Evolutionary conservation across 202 grass and related monocot genomes (phyloP).

Genomic region (Dendrocalamus latiflorus): DNA sequence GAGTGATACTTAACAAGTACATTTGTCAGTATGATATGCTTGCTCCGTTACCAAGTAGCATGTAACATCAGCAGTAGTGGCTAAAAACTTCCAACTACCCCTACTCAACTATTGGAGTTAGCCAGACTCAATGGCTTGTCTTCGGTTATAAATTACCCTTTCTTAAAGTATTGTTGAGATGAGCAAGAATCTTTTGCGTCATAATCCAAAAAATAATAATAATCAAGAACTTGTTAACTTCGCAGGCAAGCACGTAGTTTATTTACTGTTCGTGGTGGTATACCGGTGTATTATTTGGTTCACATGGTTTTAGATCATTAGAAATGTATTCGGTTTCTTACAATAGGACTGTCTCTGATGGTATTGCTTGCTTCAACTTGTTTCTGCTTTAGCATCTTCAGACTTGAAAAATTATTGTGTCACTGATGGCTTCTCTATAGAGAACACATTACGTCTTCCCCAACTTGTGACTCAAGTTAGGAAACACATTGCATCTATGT

Average conservation of each 20-base stretch:
- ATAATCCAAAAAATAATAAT: not conserved
- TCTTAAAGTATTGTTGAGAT: not conserved
- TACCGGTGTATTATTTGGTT: not conserved
- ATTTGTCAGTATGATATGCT: slow-evolving; percentile 14
- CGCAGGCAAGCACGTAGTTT: not conserved
- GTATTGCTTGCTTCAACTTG: not conserved
- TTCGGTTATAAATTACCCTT: not conserved
- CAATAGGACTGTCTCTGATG: not conserved
- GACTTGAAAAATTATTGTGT: not conserved
- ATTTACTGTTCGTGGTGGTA: not conserved
- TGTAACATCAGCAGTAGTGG: not conserved
- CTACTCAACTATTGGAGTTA: not conserved
- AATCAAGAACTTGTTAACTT: not conserved
- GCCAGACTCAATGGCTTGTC: not conserved
- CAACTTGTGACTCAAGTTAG: not conserved
- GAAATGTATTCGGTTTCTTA: not conserved
- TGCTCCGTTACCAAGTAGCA: slow-evolving; percentile 27
- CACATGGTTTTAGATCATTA: not conserved
- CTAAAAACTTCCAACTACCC: not conserved
- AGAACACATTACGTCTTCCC: not conserved
- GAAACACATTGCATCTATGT: not conserved
- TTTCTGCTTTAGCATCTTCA: not conserved
- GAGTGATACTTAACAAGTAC: too few relatives aligned
- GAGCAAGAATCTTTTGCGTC: not conserved
- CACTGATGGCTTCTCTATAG: not conserved